phyloP scores from a whole-genome alignment of 352 stramenopile genomes.

The Globisporangium ultimum region DNA sequence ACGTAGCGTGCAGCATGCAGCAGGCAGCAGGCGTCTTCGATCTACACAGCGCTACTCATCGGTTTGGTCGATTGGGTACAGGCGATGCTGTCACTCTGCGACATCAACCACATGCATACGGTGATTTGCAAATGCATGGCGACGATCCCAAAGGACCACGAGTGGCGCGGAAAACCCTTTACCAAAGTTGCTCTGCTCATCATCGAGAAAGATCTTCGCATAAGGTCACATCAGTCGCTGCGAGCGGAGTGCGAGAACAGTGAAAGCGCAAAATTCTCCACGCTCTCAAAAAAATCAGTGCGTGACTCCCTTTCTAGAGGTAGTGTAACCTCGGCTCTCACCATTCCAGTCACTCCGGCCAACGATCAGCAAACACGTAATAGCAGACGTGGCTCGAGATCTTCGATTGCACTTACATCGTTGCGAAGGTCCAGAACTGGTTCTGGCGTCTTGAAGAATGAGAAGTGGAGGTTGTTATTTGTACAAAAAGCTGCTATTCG shows the following conservation, averaged over 20 bases:
- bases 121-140: neutral
- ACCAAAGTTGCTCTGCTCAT: neutral
- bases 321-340: neutral
- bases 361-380: too few relatives aligned
- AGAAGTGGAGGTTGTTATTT: neutral
- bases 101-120: constrained; percentile 13
- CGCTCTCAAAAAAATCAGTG: neutral
- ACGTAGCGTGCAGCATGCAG: neutral
- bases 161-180: neutral
- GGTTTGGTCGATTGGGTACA: constrained; percentile 30
- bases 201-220: neutral
- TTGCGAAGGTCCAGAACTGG: neutral
- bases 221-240: neutral
- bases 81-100: constrained; percentile 27
- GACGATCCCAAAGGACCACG: neutral
- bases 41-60: constrained; percentile 11
- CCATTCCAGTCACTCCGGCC: neutral
- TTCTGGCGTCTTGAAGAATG: neutral
- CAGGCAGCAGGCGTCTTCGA: neutral
- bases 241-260: neutral
- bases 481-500: constrained; percentile 2
- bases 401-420: neutral
- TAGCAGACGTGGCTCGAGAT: too few relatives aligned
- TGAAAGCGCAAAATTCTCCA: neutral
- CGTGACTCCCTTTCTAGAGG: neutral